phyloP scores from a whole-genome alignment of 495 filamentous ascomycete genomes.

The Podospora sp. region DNA sequence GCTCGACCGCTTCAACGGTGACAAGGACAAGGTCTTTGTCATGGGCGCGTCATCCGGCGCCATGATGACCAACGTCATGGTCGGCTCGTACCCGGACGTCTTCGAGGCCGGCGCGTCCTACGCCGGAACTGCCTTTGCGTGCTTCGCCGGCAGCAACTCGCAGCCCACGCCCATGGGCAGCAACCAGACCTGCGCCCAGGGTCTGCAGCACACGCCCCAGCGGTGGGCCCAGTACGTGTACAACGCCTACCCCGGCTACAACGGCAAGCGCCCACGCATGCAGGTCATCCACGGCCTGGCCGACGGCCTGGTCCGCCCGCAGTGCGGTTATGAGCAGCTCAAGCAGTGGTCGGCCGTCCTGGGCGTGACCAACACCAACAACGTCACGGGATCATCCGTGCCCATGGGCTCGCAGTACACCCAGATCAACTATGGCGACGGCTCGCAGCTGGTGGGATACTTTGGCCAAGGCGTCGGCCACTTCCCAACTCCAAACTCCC shows the following conservation, averaged over 20 bases:
- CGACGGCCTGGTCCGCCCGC: constrained; percentile 51
- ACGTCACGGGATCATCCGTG: constrained; percentile 35
- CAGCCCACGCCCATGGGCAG: constrained; percentile 40
- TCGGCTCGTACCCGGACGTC: constrained; percentile 59
- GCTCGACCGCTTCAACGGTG: constrained; percentile 48
- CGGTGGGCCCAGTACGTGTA: constrained; percentile 52
- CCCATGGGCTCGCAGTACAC: constrained; percentile 35
- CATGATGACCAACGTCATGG: constrained; percentile 64
- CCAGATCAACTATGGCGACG: constrained; percentile 43
- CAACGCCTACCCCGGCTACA: constrained; percentile 57
- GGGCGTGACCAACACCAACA: constrained; percentile 19
- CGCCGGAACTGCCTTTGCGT: constrained; percentile 55
- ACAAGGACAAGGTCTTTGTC: constrained; percentile 50
- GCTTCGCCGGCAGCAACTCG: constrained; percentile 42
- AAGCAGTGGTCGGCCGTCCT: constrained; percentile 48
- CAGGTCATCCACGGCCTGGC: constrained; percentile 58
- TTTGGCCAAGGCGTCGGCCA: constrained; percentile 49
- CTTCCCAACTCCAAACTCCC: constrained; percentile 40
- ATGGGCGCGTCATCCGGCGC: constrained; percentile 57
- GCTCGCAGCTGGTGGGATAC: constrained; percentile 40
- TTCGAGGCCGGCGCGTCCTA: constrained; percentile 59
- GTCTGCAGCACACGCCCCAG: constrained; percentile 48
- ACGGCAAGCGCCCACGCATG: constrained; percentile 54
- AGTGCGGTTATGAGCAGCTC: constrained; percentile 55
- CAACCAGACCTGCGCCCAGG: constrained; percentile 57